Percentiles rank a stretch among this genome's conserved stretches.
phyloP scores from a whole-genome alignment of 2,329 filamentous ascomycete species.

The Lasiodiplodia sp. region DNA sequence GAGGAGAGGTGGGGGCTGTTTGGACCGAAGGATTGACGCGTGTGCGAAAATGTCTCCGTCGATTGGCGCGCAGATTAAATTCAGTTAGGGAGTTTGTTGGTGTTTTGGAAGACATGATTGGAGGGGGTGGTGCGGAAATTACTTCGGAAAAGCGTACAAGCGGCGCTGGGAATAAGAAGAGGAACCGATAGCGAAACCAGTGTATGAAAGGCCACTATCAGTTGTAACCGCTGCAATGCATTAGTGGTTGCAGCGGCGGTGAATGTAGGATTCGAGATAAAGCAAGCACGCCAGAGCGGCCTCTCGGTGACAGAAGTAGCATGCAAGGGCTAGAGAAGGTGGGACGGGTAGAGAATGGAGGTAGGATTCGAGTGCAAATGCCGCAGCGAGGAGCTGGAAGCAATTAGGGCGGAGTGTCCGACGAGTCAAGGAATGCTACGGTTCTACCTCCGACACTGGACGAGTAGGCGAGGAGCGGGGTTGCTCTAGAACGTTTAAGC shows the following conservation, averaged over 20 bases:
- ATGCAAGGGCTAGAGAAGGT: not conserved
- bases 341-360: not conserved
- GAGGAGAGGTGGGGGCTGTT: not conserved
- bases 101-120: not conserved
- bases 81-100: not conserved
- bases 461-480: conserved; percentile 11
- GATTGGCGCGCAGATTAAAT: not conserved
- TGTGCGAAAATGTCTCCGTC: not conserved
- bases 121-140: not conserved
- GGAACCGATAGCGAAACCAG: not conserved
- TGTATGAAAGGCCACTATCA: not conserved
- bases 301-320: not conserved
- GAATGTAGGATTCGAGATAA: not conserved
- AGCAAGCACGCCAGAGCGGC: not conserved
- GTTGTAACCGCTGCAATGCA: not conserved
- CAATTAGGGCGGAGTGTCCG: not conserved
- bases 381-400: not conserved
- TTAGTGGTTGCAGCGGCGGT: not conserved
- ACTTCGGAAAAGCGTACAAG: not conserved
- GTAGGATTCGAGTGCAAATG: not conserved
- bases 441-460: not conserved
- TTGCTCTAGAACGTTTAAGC: not conserved
- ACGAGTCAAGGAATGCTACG: not conserved
- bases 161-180: not conserved
- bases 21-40: not conserved